Evolutionary conservation across 192 early-diverging fungal species (phyloP).

Genomic region (Phlyctochytrium arcticum): DNA sequence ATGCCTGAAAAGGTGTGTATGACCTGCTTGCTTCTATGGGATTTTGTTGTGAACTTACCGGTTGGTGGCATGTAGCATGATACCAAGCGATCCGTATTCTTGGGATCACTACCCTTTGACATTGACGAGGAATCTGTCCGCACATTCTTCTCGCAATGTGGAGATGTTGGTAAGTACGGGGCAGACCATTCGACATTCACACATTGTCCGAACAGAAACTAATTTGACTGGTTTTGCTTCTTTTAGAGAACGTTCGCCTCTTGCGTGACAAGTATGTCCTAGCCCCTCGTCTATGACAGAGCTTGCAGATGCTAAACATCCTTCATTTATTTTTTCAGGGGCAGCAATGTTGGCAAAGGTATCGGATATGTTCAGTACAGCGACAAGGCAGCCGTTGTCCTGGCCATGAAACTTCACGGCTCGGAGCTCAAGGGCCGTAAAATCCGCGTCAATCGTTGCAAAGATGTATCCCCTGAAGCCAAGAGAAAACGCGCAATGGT

Average conservation of each 20-base stretch:
- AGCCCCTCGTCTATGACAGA: no score
- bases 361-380: conserved; percentile 89
- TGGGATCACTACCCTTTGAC: conserved; percentile 55
- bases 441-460: conserved; percentile 47
- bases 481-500: conserved; percentile 1
- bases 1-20: conserved; percentile 1
- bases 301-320: no score
- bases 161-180: conserved; percentile 47
- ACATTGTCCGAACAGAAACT: no score
- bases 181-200: no score
- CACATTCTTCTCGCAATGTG: conserved; percentile 41
- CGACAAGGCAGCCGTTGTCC: conserved; percentile 65
- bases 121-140: conserved; percentile 43
- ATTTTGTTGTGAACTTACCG: background rate
- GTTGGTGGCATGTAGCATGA: conserved; percentile 51
- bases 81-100: conserved; percentile 64
- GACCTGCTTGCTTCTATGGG: background rate
- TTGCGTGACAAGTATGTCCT: conserved; percentile 65
- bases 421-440: conserved; percentile 62
- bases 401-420: conserved; percentile 76
- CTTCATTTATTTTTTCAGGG: conserved; percentile 8
- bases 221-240: no score
- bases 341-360: conserved; percentile 87
- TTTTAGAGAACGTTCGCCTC: conserved; percentile 79
- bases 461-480: conserved; percentile 14